Percentiles rank a stretch among this genome's conserved stretches.
These are phyloP conservation scores for Iberis pinnata DNA, from an alignment of 345 rosid genomes.

Conservation along the genomic window DNA sequence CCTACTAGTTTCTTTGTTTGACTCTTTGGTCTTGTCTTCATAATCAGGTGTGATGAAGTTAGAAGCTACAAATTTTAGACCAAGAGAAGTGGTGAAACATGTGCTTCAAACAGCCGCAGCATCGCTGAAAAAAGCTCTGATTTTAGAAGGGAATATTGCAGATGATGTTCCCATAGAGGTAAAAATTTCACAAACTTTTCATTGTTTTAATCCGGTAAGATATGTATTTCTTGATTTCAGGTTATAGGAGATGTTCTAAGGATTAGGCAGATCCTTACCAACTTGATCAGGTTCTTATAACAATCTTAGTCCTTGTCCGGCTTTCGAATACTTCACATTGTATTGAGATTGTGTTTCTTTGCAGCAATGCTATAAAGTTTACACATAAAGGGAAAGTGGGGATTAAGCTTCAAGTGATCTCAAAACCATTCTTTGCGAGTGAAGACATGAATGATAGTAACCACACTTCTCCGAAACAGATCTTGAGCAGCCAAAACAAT, in stretches of 20 bases:
- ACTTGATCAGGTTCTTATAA: constrained; percentile 80
- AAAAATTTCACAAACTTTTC: constrained; percentile 6
- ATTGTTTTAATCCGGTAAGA: too few relatives aligned
- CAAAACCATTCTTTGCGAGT: constrained; percentile 51
- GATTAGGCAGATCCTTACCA: constrained; percentile 92
- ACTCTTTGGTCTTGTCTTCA: background rate
- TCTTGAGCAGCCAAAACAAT: too few relatives aligned
- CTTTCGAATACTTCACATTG: too few relatives aligned
- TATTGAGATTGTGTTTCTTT: constrained; percentile 1
- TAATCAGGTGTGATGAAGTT: constrained; percentile 88
- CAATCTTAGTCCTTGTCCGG: too few relatives aligned
- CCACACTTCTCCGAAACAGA: too few relatives aligned
- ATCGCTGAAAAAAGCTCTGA: constrained; percentile 65
- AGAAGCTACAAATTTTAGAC: constrained; percentile 91
- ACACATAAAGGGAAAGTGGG: constrained; percentile 93
- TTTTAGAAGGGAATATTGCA: constrained; percentile 70
- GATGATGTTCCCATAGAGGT: constrained; percentile 93
- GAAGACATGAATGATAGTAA: constrained; percentile 27
- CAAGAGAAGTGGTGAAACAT: constrained; percentile 87
- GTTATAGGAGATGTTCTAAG: constrained; percentile 92
- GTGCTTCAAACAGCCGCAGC: constrained; percentile 97
- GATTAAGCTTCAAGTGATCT: constrained; percentile 59
- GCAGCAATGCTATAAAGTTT: constrained; percentile 91
- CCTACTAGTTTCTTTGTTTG: background rate
- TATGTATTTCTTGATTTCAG: constrained; percentile 47